Evolutionary conservation across 139 green algal genomes (phyloP), one percentile per base, ranked within the genome.

Genomic region (Choricystis sp.): DNA sequence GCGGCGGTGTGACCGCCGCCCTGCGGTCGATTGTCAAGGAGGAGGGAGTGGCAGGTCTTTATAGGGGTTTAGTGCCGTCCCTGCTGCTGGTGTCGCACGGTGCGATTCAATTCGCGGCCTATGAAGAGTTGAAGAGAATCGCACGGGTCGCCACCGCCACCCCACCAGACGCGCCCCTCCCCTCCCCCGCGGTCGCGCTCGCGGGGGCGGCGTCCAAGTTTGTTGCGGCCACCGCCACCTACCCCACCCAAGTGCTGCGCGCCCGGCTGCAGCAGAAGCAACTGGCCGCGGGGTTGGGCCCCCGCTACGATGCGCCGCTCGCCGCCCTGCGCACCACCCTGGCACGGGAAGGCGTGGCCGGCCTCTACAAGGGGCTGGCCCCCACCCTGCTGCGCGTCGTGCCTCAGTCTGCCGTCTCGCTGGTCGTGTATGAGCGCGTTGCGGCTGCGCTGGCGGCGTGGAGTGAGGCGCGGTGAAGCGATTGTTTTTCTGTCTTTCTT

Each of bases 71-170:
- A 21, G 70, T 78, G 9, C 88, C 90, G 3, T 92, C 84, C 3
- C 72, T 97, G 25, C 66, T 96, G 61, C 76, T 96, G 80, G 88
- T 94, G 31, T 88, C 78, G 22, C 92, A 98, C 71, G 90, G 89
- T 25, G 87, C 89, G 23, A 84, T 98, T 21, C 92, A 98, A 69
- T 93, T 98, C 65, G 85, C 85, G 25, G 86, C 91, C 26, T 98
- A 98, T 67, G 92, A 98, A 71, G 86, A 95, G 75, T 71, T 96
- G 25, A 94, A 94, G 72, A 30, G 68, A 24, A 26, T 82, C 21
- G 72, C 74, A 9, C 22, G 26, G 0, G 19, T 59, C 58, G 49
- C 59, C 60, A 49, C 28, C 49, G 67, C 60, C 29, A n/a, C n/a
- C n/a, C n/a, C n/a, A n/a, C n/a, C n/a, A n/a, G n/a, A n/a, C n/a